phyloP scores from a whole-genome alignment of 116 monocot species.

The Posidonia oceanica region DNA sequence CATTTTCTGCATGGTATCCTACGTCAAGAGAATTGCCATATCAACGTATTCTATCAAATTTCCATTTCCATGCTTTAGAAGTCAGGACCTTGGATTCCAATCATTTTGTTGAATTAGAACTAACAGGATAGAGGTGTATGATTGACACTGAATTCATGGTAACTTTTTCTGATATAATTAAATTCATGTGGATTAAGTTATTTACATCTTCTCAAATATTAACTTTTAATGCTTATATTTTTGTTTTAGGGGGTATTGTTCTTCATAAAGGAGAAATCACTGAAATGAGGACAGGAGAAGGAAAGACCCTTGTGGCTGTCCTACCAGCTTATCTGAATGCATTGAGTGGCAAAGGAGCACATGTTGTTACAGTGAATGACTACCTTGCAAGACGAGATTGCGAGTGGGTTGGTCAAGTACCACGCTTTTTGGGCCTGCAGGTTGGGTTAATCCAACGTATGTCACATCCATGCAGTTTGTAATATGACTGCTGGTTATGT shows the following conservation, averaged over 20 bases:
- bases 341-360: slow-evolving; percentile 88
- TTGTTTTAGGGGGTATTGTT: slow-evolving; percentile 77
- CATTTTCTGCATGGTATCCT: too few relatives aligned
- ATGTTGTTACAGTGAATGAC: slow-evolving; percentile 98
- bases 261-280: slow-evolving; percentile 98
- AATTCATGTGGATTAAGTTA: too few relatives aligned
- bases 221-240: background rate
- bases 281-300: slow-evolving; percentile 99
- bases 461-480: slow-evolving; percentile 16
- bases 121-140: too few relatives aligned
- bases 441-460: slow-evolving; percentile 99
- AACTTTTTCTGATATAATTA: too few relatives aligned
- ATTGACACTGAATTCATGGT: too few relatives aligned
- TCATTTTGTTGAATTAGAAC: too few relatives aligned
- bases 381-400: slow-evolving; percentile 99
- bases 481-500: background rate
- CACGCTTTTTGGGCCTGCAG: slow-evolving; percentile 88
- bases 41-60: too few relatives aligned
- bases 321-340: slow-evolving; percentile 97
- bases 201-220: too few relatives aligned
- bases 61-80: too few relatives aligned
- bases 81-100: too few relatives aligned
- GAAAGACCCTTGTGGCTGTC: slow-evolving; percentile 95
- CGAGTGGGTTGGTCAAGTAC: slow-evolving; percentile 99
- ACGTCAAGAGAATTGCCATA: too few relatives aligned